Evolutionary conservation across 768 basidiomycete species (phyloP), one percentile per base, ranked within the genome.

Genomic region (Lactarius hatsudake): DNA sequence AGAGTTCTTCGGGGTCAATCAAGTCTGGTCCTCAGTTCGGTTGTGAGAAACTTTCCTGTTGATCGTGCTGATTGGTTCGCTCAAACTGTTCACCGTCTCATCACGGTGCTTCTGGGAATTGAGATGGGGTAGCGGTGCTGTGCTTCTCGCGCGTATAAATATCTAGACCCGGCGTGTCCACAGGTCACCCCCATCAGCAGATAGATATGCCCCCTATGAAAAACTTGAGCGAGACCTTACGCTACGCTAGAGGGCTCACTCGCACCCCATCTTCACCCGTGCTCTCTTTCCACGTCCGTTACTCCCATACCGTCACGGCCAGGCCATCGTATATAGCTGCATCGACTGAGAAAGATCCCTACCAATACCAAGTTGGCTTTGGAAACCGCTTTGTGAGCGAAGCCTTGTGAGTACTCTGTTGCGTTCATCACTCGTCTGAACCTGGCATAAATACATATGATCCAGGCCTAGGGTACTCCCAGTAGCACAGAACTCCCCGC

Each of bases 371-470:
- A 71, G 80, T 83, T 5, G 85, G 86, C 7, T 86, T 87, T 63
- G 85, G 84, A 3, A 86, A 86, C 65, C 77, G 78, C 10, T 86
- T 86, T 69, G 83, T 82, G 9, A 82, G 79, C 67, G 84, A 86
- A 67, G 83, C 84, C 6, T 74, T 86, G 85, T 85, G 66, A 61
- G 83, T 77, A 7, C 6, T 18, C 26, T 17, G 34, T 38, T 12
- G n/a, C 1, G 55, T 13, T 48, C 32, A 54, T 23, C 20, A n/a
- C n/a, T n/a, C 53, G 1, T 9, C 30, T 7, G 40, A 30, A 20
- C 18, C 13, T 36, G 8, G 32, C n/a, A 64, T 34, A 57, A 36
- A 1, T 12, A 18, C 23, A 13, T 43, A 30, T 57, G 59, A 12
- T 18, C 6, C 62, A 86, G 86, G 48, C 86, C 86, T 2, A 84